Evolutionary conservation across 148 eudicot species (phyloP).

Genomic region (Cornus suecica): DNA sequence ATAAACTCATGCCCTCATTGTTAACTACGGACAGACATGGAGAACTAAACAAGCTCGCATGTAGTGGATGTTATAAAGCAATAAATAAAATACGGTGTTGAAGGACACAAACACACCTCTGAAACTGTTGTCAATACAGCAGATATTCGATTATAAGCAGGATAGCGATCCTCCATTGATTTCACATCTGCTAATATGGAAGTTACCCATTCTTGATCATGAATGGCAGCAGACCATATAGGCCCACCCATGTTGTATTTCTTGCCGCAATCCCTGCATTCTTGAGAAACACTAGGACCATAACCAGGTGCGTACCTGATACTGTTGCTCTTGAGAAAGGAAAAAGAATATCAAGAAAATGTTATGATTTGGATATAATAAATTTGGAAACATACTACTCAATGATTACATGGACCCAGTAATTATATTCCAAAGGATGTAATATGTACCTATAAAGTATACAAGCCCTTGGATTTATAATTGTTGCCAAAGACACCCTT

Average conservation of each 20-base stretch:
- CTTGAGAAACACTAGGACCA: constrained; percentile 87
- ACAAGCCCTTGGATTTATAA: neutral
- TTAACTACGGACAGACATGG: neutral
- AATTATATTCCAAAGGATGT: neutral
- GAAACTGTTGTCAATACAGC: constrained; percentile 86
- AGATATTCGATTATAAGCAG: constrained; percentile 72
- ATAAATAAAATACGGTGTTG: neutral
- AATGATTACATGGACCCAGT: neutral
- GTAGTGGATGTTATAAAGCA: neutral
- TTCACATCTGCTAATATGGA: constrained; percentile 77
- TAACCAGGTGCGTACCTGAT: constrained; percentile 83
- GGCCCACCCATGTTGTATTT: constrained; percentile 95
- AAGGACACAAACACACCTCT: constrained; percentile 48
- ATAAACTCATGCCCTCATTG: neutral
- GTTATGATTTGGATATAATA: neutral
- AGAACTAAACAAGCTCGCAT: neutral
- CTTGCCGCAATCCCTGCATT: constrained; percentile 90
- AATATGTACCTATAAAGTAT: neutral
- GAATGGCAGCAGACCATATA: constrained; percentile 98
- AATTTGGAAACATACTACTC: neutral
- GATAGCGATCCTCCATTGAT: constrained; percentile 66
- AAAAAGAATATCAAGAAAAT: neutral
- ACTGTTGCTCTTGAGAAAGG: constrained; percentile 51
- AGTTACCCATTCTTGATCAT: constrained; percentile 92
- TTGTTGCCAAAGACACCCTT: neutral